phyloP scores from a whole-genome alignment of 345 rosid species.

The Odontarrhena argentea region DNA sequence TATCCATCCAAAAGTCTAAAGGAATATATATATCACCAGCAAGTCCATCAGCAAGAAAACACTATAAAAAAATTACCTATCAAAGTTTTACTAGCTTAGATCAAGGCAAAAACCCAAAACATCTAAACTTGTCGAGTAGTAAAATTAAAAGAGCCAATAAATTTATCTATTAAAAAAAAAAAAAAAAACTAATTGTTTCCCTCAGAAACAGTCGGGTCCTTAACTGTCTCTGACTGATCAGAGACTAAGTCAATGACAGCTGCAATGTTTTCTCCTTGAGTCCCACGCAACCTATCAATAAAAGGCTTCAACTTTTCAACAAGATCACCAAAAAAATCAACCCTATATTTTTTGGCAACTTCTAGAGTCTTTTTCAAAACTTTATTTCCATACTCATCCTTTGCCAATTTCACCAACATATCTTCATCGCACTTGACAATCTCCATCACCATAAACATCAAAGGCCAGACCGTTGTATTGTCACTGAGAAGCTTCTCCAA shows the following conservation, averaged over 20 bases:
- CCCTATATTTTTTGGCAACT: not conserved
- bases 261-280: conserved; percentile 11
- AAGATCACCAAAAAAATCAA: not conserved
- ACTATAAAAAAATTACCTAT: too few species aligned
- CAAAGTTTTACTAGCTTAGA: too few species aligned
- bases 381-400: conserved; percentile 4
- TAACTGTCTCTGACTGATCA: too few species aligned
- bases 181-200: too few species aligned
- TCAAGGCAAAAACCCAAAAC: too few species aligned
- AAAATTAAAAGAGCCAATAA: too few species aligned
- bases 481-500: conserved; percentile 12
- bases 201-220: too few species aligned
- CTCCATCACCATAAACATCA: not conserved
- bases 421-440: conserved; percentile 21
- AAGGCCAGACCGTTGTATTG: not conserved
- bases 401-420: conserved; percentile 9
- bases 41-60: too few species aligned
- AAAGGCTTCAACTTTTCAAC: not conserved
- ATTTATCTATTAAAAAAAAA: too few species aligned
- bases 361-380: conserved; percentile 3
- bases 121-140: too few species aligned
- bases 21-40: too few species aligned
- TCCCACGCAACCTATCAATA: conserved; percentile 2
- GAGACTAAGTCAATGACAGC: not conserved
- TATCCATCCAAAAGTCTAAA: too few species aligned